These are phyloP conservation scores for Gastrolobium bilobum DNA, from an alignment of 306 rosid species.

Conservation along the genomic window DNA sequence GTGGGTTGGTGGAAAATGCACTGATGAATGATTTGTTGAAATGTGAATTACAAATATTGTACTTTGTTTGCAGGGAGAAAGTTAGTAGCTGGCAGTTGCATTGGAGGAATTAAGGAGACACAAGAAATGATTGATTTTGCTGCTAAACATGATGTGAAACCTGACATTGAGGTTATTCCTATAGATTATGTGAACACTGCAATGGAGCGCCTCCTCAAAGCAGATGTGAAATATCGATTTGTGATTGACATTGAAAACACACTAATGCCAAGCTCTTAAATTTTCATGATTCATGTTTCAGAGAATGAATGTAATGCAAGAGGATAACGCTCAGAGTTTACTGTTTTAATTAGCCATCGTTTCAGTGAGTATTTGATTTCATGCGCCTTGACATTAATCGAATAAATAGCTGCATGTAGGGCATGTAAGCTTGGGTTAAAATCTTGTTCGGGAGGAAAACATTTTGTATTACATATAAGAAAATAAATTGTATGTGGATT, in stretches of 20 bases:
- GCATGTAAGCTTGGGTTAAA: neutral
- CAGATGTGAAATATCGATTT: constrained; percentile 53
- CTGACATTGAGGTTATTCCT: constrained; percentile 51
- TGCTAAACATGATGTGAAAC: constrained; percentile 40
- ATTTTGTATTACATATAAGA: no score
- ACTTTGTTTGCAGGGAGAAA: constrained; percentile 53
- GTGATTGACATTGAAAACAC: constrained; percentile 54
- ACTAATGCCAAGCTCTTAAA: constrained; percentile 36
- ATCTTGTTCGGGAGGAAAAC: neutral
- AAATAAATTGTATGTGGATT: no score
- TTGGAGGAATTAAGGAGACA: constrained; percentile 67
- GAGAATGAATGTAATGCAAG: neutral
- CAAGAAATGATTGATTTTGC: constrained; percentile 61
- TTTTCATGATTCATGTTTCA: neutral
- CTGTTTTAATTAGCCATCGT: neutral
- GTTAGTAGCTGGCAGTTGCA: constrained; percentile 55
- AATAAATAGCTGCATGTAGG: no score
- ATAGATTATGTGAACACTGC: constrained; percentile 52
- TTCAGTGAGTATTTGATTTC: neutral
- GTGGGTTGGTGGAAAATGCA: neutral
- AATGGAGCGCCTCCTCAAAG: constrained; percentile 48
- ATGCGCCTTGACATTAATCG: no score
- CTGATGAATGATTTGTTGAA: neutral
- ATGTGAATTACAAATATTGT: neutral
- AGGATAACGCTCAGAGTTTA: neutral